Conservation (phyloP, 148 eudicot species). For the Salicornia ramosissima region DNA sequence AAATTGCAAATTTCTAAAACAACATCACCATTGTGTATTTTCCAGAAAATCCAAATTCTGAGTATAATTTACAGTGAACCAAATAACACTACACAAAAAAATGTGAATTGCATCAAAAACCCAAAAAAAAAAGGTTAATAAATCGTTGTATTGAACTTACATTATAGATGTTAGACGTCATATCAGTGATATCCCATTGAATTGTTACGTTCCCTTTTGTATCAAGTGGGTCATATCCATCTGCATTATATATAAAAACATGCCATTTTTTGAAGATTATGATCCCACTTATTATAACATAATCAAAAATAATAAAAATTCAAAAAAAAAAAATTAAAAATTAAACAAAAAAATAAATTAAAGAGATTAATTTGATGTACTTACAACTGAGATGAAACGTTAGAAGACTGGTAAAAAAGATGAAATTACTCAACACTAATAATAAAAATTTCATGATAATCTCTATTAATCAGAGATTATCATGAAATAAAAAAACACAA, state of each 20-base stretch:
- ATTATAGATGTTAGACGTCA: conserved; percentile 28
- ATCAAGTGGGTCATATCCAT: conserved; percentile 79
- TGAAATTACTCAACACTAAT: conserved; percentile 16
- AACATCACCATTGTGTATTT: too few species aligned
- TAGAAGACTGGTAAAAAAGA: conserved; percentile 18
- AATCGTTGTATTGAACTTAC: conserved; percentile 29
- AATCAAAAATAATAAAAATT: background rate
- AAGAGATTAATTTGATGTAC: background rate
- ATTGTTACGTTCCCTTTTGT: conserved; percentile 69
- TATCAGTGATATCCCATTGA: conserved; percentile 67
- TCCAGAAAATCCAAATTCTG: too few species aligned
- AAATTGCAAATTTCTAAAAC: too few species aligned
- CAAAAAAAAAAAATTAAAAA: background rate
- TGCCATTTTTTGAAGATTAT: background rate
- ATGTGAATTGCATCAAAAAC: too few species aligned
- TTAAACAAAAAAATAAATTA: background rate
- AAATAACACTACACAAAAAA: too few species aligned
- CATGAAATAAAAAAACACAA: background rate
- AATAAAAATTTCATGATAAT: background rate
- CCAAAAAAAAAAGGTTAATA: too few species aligned
- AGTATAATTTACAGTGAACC: too few species aligned
- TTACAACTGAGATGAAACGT: conserved; percentile 10
- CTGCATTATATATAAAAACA: conserved; percentile 32
- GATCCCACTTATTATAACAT: background rate
- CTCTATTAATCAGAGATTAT: background rate